Evolutionary conservation across 2,329 filamentous ascomycete genomes (phyloP), one percentile per base, ranked within the genome.

Genomic region (Zymoseptoria pseudotritici): DNA sequence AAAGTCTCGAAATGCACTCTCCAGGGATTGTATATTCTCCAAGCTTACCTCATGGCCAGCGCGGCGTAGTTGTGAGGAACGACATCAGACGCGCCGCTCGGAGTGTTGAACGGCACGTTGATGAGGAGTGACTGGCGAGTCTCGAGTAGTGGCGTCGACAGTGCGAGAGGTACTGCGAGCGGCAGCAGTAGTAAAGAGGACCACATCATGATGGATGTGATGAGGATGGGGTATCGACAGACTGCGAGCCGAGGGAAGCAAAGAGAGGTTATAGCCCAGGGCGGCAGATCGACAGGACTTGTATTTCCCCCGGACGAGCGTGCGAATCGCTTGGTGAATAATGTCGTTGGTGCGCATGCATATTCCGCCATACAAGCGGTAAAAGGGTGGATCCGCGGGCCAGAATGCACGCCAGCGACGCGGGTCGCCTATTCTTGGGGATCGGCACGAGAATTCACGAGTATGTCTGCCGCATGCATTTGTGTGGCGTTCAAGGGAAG

Each of bases 101-200:
- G 59, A 13, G 53, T 29, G 20, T 54, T 54, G 1, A 42, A 20
- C 8, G 59, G 50, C 5, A 61, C 56, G 4, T 49, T 54, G 21
- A 61, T 54, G 3, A 24, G 24, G 11, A 53, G 24, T 13, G 29
- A n/a, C 19, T 58, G 56, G 26, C 56, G 42, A 19, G 53, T 29
- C 13, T 56, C 53, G 13, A 59, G 21, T 19, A 61, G 26, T 7
- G 59, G 56, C 5, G 49, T 50, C 29, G 58, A 57, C n/a, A 56
- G 17, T 26, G 59, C 53, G 26, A 61, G 42, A 11, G 57, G 50
- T 17, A 54, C 59, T 20, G 53, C 59, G n/a, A 61, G 46, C n/a
- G 59, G 59, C 22, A 61, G 49, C 51, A 61, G 50, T 17, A 61
- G 36, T 13, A 61, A 17, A 21, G 59, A 36, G 31, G 56, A 56